These are phyloP conservation scores for Trametes cingulata DNA, from an alignment of 768 basidiomycete genomes.

Conservation along the genomic window DNA sequence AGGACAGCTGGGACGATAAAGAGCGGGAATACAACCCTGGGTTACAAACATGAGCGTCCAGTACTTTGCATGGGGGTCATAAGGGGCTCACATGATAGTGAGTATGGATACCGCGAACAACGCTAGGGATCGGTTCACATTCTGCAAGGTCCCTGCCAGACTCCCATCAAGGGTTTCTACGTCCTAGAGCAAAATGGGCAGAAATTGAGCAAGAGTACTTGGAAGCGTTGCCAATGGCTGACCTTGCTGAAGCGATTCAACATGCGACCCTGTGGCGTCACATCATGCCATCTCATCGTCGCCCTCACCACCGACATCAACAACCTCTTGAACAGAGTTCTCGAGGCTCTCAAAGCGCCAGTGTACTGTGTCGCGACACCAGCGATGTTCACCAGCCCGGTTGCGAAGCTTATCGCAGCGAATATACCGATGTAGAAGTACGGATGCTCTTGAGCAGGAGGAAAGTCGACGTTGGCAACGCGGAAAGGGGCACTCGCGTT, in stretches of 20 bases:
- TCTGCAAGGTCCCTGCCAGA: slow-evolving; percentile 65
- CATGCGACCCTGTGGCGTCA: slow-evolving; percentile 84
- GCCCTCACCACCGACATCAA: slow-evolving; percentile 73
- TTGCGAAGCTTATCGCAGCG: slow-evolving; percentile 55
- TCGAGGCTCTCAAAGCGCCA: slow-evolving; percentile 48
- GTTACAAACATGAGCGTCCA: too few species aligned
- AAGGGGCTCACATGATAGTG: slow-evolving; percentile 58
- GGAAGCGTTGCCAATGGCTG: neutral
- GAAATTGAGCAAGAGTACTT: too few species aligned
- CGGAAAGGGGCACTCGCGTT: neutral
- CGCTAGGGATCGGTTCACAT: slow-evolving; percentile 77
- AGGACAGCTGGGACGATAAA: slow-evolving; percentile 79
- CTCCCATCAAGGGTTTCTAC: slow-evolving; percentile 87
- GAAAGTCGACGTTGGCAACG: slow-evolving; percentile 29
- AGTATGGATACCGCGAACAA: slow-evolving; percentile 76
- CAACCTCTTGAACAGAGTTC: slow-evolving; percentile 48
- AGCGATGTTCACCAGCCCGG: slow-evolving; percentile 47
- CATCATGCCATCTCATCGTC: slow-evolving; percentile 84
- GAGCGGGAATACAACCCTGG: slow-evolving; percentile 75
- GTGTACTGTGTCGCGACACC: slow-evolving; percentile 58
- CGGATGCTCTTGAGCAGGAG: slow-evolving; percentile 58
- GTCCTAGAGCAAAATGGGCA: slow-evolving; percentile 46
- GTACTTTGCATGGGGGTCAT: neutral
- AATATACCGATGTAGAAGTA: slow-evolving; percentile 74
- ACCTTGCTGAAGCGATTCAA: slow-evolving; percentile 83